Conservation (phyloP, 2,329 filamentous ascomycete species). For the Neofusicoccum laricinum region DNA sequence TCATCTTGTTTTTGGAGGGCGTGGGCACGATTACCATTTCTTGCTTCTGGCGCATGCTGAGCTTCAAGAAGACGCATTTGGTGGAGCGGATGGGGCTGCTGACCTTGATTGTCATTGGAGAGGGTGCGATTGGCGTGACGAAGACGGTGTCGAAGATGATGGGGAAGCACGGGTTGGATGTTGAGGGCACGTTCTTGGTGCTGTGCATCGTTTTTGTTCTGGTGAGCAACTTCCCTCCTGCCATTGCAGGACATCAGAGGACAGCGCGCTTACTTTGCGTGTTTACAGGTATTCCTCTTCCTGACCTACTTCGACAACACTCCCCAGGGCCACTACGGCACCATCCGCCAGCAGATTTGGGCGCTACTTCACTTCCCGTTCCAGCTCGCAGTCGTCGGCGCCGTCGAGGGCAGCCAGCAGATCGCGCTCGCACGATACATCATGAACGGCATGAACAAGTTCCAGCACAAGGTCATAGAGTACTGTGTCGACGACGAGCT, state of each 20-base stretch:
- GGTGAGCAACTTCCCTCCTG: conserved; percentile 22
- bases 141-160: conserved; percentile 48
- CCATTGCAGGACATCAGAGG: not conserved
- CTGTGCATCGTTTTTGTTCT: conserved; percentile 36
- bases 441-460: conserved; percentile 43
- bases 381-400: conserved; percentile 60
- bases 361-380: conserved; percentile 60
- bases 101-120: conserved; percentile 65
- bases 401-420: conserved; percentile 62
- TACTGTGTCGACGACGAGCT: conserved; percentile 32
- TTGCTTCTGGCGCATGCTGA: conserved; percentile 54
- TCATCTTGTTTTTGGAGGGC: conserved; percentile 53
- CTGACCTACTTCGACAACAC: conserved; percentile 61
- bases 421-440: conserved; percentile 50
- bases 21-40: conserved; percentile 53
- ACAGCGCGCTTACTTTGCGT: not conserved
- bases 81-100: conserved; percentile 63
- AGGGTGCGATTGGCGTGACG: conserved; percentile 62
- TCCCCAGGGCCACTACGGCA: conserved; percentile 49
- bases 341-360: conserved; percentile 59
- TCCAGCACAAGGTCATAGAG: conserved; percentile 37
- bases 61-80: conserved; percentile 61
- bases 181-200: conserved; percentile 33
- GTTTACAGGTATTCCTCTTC: conserved; percentile 54
- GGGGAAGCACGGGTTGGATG: conserved; percentile 34